These are phyloP conservation scores for Gracilaria gracilis DNA, from an alignment of 23 red algal species.

Conservation along the genomic window DNA sequence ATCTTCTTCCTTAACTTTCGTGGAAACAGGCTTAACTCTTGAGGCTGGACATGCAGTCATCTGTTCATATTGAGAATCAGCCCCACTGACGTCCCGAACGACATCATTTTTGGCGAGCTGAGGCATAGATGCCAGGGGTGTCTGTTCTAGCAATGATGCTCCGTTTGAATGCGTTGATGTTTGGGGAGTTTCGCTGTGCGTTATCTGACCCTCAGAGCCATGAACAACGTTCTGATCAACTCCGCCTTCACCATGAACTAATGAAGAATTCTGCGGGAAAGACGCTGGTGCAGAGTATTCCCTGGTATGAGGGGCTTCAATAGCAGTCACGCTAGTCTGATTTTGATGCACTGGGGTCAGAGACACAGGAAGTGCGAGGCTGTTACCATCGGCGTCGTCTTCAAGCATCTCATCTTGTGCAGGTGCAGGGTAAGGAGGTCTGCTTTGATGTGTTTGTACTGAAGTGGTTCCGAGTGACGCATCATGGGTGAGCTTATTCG, in stretches of 20 bases:
- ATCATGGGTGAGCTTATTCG: not conserved
- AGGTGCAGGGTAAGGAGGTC: not conserved
- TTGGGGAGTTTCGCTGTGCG: not conserved
- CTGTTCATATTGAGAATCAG: not conserved
- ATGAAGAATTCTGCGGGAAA: not conserved
- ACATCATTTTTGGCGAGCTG: not conserved
- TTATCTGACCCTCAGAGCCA: not conserved
- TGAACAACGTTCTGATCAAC: not conserved
- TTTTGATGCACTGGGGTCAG: not conserved
- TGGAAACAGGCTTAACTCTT: not conserved
- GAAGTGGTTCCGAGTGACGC: not conserved
- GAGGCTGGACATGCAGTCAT: not conserved
- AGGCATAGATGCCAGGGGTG: not conserved
- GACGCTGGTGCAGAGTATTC: not conserved
- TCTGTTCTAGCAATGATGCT: not conserved
- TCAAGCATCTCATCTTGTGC: not conserved
- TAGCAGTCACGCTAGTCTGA: not conserved
- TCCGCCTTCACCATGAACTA: not conserved
- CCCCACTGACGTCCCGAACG: not conserved
- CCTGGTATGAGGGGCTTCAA: not conserved
- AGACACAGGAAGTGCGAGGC: not conserved
- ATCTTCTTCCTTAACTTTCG: not conserved
- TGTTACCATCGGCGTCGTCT: not conserved
- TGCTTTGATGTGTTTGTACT: not conserved
- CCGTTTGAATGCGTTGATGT: not conserved